A percentile compares a stretch with the other conserved stretches of the same genome.
Evolutionary conservation across 106 monocot genomes (phyloP).

Genomic region (Dioscorea dumetorum): DNA sequence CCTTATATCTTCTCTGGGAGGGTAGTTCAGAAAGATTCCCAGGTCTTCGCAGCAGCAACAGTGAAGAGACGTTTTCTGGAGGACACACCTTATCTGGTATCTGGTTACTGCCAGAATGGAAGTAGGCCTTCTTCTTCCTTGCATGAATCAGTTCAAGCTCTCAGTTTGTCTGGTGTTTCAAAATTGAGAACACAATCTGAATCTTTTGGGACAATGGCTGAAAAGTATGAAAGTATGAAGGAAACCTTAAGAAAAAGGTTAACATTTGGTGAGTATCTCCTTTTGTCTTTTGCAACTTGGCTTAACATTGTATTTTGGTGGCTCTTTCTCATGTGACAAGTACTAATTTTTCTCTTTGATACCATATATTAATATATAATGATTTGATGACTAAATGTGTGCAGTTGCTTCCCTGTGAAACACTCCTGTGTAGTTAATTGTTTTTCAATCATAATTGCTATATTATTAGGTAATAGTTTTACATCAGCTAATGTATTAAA

Average conservation of each 20-base stretch:
- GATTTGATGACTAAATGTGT: too few relatives aligned
- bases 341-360: too few relatives aligned
- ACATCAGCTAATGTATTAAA: too few relatives aligned
- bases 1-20: slow-evolving; percentile 77
- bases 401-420: too few relatives aligned
- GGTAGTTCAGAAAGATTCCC: slow-evolving; percentile 81
- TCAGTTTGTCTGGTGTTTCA: slow-evolving; percentile 7
- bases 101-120: slow-evolving; percentile 54
- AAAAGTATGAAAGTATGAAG: slow-evolving; percentile 86
- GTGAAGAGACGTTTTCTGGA: slow-evolving; percentile 78
- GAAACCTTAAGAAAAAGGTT: slow-evolving; percentile 70
- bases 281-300: too few relatives aligned
- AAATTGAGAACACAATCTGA: slow-evolving; percentile 18
- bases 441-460: too few relatives aligned
- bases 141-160: slow-evolving; percentile 20
- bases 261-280: slow-evolving; percentile 71
- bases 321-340: too few relatives aligned
- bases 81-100: slow-evolving; percentile 74
- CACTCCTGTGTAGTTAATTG: too few relatives aligned
- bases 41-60: slow-evolving; percentile 75
- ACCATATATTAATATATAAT: too few relatives aligned
- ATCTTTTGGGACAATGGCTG: slow-evolving; percentile 38
- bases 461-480: too few relatives aligned
- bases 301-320: too few relatives aligned
- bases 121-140: slow-evolving; percentile 5